Evolutionary conservation across 768 basidiomycete genomes (phyloP).

Genomic region (Albatrellus ellisii): DNA sequence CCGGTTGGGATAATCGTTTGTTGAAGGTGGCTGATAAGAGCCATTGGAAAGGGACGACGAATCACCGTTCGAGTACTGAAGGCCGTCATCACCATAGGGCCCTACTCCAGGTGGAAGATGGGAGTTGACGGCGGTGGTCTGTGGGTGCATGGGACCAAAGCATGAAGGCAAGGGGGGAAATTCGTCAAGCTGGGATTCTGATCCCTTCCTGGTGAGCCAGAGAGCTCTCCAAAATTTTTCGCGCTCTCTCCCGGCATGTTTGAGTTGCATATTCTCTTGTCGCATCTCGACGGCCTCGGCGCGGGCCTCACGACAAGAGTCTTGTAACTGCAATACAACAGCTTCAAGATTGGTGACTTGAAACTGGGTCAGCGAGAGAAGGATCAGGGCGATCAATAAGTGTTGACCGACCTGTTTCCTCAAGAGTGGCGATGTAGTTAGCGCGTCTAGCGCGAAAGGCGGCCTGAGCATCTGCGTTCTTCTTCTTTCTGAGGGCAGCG

Average conservation of each 20-base stretch:
- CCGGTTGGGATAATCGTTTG: constrained; percentile 29
- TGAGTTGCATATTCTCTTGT: constrained; percentile 52
- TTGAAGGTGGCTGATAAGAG: constrained; percentile 29
- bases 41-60: constrained; percentile 28
- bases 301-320: constrained; percentile 59
- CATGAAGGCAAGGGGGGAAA: constrained; percentile 13
- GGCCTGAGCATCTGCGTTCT: constrained; percentile 84
- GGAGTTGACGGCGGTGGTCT: constrained; percentile 16
- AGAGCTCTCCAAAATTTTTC: constrained; percentile 62
- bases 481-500: constrained; percentile 69
- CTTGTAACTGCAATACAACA: constrained; percentile 77
- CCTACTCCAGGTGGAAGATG: constrained; percentile 18
- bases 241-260: constrained; percentile 52
- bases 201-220: constrained; percentile 48
- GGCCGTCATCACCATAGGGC: constrained; percentile 29
- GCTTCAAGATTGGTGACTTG: constrained; percentile 72
- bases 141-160: constrained; percentile 15
- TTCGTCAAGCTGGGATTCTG: constrained; percentile 12
- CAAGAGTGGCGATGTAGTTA: constrained; percentile 79
- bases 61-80: constrained; percentile 38
- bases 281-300: constrained; percentile 47
- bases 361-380: constrained; percentile 9
- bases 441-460: constrained; percentile 72
- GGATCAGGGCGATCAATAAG: constrained; percentile 5
- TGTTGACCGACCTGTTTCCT: constrained; percentile 48